Evolutionary conservation across 192 early-diverging fungal species (phyloP), one percentile per base, ranked within the genome.

Genomic region (Backusella mclennaniae): DNA sequence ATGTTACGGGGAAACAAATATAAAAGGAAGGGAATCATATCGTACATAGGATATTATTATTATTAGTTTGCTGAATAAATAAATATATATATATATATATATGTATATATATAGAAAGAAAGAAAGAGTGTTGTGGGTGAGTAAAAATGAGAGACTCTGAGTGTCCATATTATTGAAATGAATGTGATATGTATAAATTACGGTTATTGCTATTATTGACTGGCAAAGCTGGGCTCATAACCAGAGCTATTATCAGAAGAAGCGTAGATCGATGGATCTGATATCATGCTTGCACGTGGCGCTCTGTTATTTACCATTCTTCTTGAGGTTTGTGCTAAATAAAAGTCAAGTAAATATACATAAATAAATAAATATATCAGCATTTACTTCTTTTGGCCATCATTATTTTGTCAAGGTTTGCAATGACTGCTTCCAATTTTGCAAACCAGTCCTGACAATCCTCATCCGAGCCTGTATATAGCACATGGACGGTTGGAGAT

Each of bases 371-470:
- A 21, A 21, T 8, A 5, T 23, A 3, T 26, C 53, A 21, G 26
- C 9, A 12, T 26, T 74, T 74, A 74, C 73, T 35, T 36, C 59
- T 33, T 26, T 74, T 52, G 6, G 63, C 35, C 15, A 35, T 52
- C 17, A 41, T 35, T 38, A 44, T 66, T 46, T 78, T 66, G 26
- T 78, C 72, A 0, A 76, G 15, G 2, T 76, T 69, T 17, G 59
- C 33, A 39, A 81, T 69, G 7, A 81, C 73, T 2, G n/a, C 70
- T 36, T 73, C 35, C 17, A 77, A 46, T 36, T 70, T 73, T 4
- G 69, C 31, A 41, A 77, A 38, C 80, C 80, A 81, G 17, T 81
- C 71, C n/a, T 71, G 11, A 9, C 76, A 66, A 52, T 81, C 73
- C 3, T 77, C 73, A 35, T 41, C 33, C 4, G 67, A 68, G 29